phyloP scores from a whole-genome alignment of 176 grass and related monocot species.

The Triticum dicoccoides region DNA sequence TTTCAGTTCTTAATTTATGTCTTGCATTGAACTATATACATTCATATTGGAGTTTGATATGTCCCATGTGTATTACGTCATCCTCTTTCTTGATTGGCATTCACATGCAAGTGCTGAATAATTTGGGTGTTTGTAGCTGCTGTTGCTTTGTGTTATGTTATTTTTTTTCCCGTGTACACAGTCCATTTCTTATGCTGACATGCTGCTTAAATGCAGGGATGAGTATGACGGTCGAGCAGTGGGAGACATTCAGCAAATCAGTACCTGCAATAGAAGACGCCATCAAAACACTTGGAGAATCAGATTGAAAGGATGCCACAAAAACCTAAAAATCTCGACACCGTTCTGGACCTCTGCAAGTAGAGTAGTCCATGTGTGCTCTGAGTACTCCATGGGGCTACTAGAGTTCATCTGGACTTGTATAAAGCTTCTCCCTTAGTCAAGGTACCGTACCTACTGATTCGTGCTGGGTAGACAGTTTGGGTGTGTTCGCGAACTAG shows the following conservation, averaged over 20 bases:
- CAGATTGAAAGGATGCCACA: constrained; percentile 32
- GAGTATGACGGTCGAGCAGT: constrained; percentile 83
- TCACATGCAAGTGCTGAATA: not conserved
- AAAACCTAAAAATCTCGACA: not conserved
- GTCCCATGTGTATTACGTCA: not conserved
- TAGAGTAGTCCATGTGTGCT: not conserved
- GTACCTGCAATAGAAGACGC: constrained; percentile 78
- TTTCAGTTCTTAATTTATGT: constrained; percentile 6
- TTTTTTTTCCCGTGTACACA: not conserved
- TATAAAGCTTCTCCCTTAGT: constrained; percentile 1
- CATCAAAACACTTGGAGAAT: constrained; percentile 66
- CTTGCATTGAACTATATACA: not conserved
- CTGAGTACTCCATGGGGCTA: not conserved
- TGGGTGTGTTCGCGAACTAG: constrained; percentile 9
- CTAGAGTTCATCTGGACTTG: constrained; percentile 3
- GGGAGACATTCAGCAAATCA: constrained; percentile 66
- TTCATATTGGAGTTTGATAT: not conserved
- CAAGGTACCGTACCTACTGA: not conserved
- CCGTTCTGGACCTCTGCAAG: not conserved
- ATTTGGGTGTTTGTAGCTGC: constrained; percentile 1
- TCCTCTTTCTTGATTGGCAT: not conserved
- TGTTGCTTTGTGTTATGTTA: not conserved
- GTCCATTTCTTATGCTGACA: not conserved
- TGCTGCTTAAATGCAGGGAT: constrained; percentile 45
- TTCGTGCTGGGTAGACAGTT: constrained; percentile 17